Conservation (phyloP, 148 eudicot species). For the Arctostaphylos glauca region DNA sequence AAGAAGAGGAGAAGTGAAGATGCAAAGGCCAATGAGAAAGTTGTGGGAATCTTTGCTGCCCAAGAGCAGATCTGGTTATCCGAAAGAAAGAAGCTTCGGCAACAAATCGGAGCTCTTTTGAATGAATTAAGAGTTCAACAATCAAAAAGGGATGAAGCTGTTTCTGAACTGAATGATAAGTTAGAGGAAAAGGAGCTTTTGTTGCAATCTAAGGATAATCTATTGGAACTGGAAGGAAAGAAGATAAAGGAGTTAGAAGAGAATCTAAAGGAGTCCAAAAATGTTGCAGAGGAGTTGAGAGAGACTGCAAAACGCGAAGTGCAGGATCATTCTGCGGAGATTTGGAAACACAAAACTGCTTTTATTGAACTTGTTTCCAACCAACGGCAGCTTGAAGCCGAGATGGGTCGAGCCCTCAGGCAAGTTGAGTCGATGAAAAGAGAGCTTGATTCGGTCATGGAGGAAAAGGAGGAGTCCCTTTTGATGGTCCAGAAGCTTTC, state of each 20-base stretch:
- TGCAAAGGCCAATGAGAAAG: conserved; percentile 87
- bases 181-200: conserved; percentile 45
- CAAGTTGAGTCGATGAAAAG: conserved; percentile 71
- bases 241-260: conserved; percentile 59
- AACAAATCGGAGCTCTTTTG: conserved; percentile 56
- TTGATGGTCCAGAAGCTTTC: conserved; percentile 67
- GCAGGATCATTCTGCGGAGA: conserved; percentile 55
- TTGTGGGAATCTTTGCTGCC: conserved; percentile 73
- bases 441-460: conserved; percentile 55
- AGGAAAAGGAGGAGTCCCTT: conserved; percentile 70
- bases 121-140: conserved; percentile 56
- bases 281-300: conserved; percentile 50
- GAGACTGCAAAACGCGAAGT: conserved; percentile 49
- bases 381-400: conserved; percentile 87
- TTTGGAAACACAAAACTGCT: conserved; percentile 79
- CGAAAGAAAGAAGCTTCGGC: conserved; percentile 64
- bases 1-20: conserved; percentile 70
- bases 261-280: conserved; percentile 39
- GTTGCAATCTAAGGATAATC: conserved; percentile 51
- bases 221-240: conserved; percentile 46
- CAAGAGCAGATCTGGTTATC: conserved; percentile 79
- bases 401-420: conserved; percentile 68
- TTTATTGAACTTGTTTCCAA: conserved; percentile 87
- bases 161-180: conserved; percentile 51
- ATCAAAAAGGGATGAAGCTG: conserved; percentile 34